These are phyloP conservation scores for Solanum virginianum DNA, from an alignment of 257 asterid genomes.

Conservation along the genomic window DNA sequence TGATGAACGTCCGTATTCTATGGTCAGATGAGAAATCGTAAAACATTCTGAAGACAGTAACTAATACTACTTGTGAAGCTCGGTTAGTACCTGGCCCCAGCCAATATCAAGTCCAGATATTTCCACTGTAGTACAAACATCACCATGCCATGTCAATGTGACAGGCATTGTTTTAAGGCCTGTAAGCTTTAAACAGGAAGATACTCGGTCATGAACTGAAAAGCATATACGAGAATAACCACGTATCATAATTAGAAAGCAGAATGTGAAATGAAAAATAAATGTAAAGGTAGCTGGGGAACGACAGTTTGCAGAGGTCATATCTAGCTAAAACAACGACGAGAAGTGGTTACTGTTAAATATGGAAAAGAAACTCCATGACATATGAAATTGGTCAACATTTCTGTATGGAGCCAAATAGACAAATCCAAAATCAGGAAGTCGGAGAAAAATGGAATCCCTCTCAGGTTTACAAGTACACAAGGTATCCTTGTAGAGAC, in stretches of 20 bases:
- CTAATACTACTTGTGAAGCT: neutral
- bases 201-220: neutral
- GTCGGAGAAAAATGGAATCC: neutral
- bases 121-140: constrained; percentile 44
- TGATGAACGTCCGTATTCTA: neutral
- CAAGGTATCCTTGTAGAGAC: neutral
- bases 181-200: constrained; percentile 56
- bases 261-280: neutral
- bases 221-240: neutral
- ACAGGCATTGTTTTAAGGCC: constrained; percentile 51
- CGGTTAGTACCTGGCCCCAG: constrained; percentile 87
- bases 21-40: neutral
- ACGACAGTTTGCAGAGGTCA: neutral
- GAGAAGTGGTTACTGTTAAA: neutral
- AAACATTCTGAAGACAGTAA: neutral
- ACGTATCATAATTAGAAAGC: too few relatives aligned
- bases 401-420: too few relatives aligned
- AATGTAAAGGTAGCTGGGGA: neutral
- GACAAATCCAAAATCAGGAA: too few relatives aligned
- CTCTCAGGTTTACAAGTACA: neutral
- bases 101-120: constrained; percentile 94
- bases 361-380: too few relatives aligned
- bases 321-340: neutral
- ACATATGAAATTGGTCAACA: too few relatives aligned
- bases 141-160: constrained; percentile 58